These are phyloP conservation scores for Bocquillonia castaneifolia DNA, from an alignment of 441 rosid genomes.

Conservation along the genomic window DNA sequence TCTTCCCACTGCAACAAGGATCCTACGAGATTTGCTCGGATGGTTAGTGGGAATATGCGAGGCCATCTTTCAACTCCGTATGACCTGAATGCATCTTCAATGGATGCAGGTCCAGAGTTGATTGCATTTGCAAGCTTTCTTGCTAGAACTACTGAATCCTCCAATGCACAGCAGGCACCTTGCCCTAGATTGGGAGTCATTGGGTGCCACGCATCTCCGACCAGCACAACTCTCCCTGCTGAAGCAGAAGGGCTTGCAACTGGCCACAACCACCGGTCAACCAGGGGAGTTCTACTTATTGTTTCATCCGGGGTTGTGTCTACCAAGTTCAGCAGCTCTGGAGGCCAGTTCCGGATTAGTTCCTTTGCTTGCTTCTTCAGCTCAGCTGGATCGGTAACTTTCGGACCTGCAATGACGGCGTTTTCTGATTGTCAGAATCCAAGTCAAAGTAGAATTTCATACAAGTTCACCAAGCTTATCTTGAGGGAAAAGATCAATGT, in stretches of 20 bases:
- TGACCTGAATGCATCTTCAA: slow-evolving; percentile 51
- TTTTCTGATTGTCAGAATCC: neutral
- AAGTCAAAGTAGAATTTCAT: neutral
- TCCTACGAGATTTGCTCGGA: slow-evolving; percentile 64
- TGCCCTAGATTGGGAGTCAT: slow-evolving; percentile 90
- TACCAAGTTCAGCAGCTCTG: slow-evolving; percentile 55
- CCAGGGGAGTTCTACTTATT: slow-evolving; percentile 62
- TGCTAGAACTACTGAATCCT: slow-evolving; percentile 59
- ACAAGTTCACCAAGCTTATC: neutral
- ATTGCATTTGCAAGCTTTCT: slow-evolving; percentile 49
- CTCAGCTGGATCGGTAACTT: slow-evolving; percentile 51
- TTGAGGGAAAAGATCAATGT: neutral
- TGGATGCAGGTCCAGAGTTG: slow-evolving; percentile 38
- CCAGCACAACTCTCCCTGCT: slow-evolving; percentile 54
- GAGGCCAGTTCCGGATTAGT: slow-evolving; percentile 56
- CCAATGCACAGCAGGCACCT: slow-evolving; percentile 80
- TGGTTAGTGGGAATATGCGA: slow-evolving; percentile 59
- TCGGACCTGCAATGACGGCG: slow-evolving; percentile 50
- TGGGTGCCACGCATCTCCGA: slow-evolving; percentile 94
- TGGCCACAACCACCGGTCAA: slow-evolving; percentile 91
- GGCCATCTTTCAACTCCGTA: slow-evolving; percentile 64
- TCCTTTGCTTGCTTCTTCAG: slow-evolving; percentile 66
- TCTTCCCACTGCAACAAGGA: slow-evolving; percentile 69
- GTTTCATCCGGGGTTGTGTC: slow-evolving; percentile 66
- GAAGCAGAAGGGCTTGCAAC: slow-evolving; percentile 60